phyloP scores from a whole-genome alignment of 345 rosid genomes.

The Cardiospermum halicacabum region DNA sequence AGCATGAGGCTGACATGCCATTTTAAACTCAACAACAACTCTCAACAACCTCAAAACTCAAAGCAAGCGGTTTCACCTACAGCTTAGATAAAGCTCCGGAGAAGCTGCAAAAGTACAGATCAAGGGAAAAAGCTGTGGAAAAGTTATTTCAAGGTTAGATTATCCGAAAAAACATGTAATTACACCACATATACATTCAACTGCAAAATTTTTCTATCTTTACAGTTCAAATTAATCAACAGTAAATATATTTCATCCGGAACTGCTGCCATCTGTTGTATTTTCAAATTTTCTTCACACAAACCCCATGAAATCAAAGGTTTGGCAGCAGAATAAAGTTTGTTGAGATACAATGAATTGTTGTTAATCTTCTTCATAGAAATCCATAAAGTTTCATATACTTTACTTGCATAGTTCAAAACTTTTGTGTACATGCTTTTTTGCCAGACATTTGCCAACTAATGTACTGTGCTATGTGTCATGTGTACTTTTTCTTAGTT shows the following conservation, averaged over 20 bases:
- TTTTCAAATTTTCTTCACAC: background rate
- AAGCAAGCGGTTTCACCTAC: constrained; percentile 14
- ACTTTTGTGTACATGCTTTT: background rate
- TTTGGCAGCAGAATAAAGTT: constrained; percentile 7
- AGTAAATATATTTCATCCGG: background rate
- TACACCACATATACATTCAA: constrained; percentile 6
- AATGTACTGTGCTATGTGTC: background rate
- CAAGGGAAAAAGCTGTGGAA: background rate
- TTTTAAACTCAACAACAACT: constrained; percentile 27
- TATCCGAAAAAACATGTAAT: constrained; percentile 22
- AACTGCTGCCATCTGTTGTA: constrained; percentile 10
- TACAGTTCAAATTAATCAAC: constrained; percentile 12
- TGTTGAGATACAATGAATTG: background rate
- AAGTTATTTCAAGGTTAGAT: background rate
- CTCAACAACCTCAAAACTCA: constrained; percentile 5
- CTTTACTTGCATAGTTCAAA: background rate
- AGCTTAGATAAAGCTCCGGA: constrained; percentile 4
- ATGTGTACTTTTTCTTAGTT: background rate
- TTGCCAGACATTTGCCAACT: background rate
- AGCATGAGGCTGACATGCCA: constrained; percentile 73
- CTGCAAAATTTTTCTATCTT: constrained; percentile 9
- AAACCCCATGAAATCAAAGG: constrained; percentile 3
- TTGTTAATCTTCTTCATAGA: too few species aligned
- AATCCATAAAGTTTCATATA: background rate
- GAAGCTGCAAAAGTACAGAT: constrained; percentile 2